Evolutionary conservation across 75 land plant species (phyloP).

Genomic region (Selaginella tamariscina): DNA sequence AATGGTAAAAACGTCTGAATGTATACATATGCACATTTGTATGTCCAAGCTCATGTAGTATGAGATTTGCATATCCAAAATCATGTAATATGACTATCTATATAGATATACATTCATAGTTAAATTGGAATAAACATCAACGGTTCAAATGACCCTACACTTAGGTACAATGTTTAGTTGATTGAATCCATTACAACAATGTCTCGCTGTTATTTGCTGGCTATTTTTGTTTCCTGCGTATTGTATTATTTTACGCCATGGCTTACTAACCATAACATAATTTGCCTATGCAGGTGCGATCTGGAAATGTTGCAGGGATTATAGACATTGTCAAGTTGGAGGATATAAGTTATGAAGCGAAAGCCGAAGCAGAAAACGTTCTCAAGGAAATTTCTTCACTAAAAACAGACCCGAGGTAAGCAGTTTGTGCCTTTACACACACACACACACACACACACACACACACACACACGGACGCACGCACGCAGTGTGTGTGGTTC

Average conservation of each 20-base stretch:
- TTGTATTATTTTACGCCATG: background rate
- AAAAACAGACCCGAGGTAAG: slow-evolving; percentile 29
- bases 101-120: too few relatives aligned
- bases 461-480: too few relatives aligned
- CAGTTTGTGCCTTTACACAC: too few relatives aligned
- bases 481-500: too few relatives aligned
- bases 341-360: slow-evolving; percentile 20
- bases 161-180: background rate
- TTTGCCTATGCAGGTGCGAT: slow-evolving; percentile 19
- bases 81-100: too few relatives aligned
- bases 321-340: slow-evolving; percentile 24
- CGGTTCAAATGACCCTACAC: too few relatives aligned
- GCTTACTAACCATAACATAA: background rate
- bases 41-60: too few relatives aligned
- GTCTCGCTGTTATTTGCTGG: background rate
- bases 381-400: slow-evolving; percentile 23
- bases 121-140: too few relatives aligned
- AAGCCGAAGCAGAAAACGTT: slow-evolving; percentile 30
- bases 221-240: background rate
- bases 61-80: too few relatives aligned
- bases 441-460: background rate
- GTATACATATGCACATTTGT: background rate
- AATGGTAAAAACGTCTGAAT: slow-evolving; percentile 29
- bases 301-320: slow-evolving; percentile 26
- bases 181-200: slow-evolving; percentile 2